Percentiles rank a stretch among this genome's conserved stretches.
These are phyloP conservation scores for Candida nanaspora DNA, from an alignment of 805 yeast species.

Conservation along the genomic window DNA sequence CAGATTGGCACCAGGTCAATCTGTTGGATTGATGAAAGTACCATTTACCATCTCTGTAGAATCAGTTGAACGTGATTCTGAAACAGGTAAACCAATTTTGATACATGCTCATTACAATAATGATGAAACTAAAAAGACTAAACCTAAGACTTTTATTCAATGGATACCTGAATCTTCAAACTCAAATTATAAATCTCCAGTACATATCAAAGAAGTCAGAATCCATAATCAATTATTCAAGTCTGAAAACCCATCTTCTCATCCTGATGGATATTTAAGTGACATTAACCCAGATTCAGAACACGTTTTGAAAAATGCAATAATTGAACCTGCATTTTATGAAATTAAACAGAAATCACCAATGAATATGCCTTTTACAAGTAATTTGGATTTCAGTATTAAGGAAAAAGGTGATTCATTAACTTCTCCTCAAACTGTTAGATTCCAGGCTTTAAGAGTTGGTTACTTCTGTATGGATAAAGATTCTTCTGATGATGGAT, in stretches of 20 bases:
- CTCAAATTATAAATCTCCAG: conserved; percentile 52
- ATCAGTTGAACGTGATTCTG: conserved; percentile 51
- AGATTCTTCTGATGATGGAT: conserved; percentile 54
- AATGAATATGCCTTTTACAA: conserved; percentile 52
- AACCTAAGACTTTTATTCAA: conserved; percentile 95
- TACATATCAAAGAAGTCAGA: conserved; percentile 68
- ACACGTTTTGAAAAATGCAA: conserved; percentile 52
- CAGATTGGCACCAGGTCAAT: conserved; percentile 88
- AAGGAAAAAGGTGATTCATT: conserved; percentile 42
- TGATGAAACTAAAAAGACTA: conserved; percentile 45
- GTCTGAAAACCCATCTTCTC: conserved; percentile 83
- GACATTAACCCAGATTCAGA: conserved; percentile 82
- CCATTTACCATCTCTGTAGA: conserved; percentile 75
- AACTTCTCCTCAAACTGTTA: conserved; percentile 67
- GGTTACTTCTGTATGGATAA: conserved; percentile 92
- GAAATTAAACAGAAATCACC: conserved; percentile 69
- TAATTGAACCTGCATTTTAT: conserved; percentile 71
- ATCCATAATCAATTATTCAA: conserved; percentile 82
- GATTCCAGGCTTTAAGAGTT: conserved; percentile 96
- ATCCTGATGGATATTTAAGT: conserved; percentile 81
- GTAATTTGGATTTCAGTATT: conserved; percentile 59
- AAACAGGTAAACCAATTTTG: conserved; percentile 59
- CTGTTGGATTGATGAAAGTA: conserved; percentile 90
- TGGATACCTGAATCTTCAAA: conserved; percentile 79
- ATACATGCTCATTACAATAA: conserved; percentile 78